Conservation (phyloP, 2,329 filamentous ascomycete genomes). For the Drechslerella dactyloides region DNA sequence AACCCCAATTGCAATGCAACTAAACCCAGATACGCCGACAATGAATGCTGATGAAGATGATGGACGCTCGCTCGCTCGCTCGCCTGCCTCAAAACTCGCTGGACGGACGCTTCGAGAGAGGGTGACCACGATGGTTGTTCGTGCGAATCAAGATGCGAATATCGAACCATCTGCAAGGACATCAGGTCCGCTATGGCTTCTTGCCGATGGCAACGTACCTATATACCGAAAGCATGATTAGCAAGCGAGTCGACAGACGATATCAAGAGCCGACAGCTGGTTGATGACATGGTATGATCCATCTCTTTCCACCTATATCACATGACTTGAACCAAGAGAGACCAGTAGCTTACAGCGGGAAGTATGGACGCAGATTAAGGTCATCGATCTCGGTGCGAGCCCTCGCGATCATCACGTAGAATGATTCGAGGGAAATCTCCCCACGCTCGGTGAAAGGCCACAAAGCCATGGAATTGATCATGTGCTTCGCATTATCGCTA, state of each 20-base stretch:
- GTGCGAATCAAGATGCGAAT: conserved; percentile 30
- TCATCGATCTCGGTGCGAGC: conserved; percentile 54
- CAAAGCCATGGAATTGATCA: conserved; percentile 59
- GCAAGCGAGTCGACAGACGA: neutral
- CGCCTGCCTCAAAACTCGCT: conserved; percentile 34
- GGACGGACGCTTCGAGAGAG: conserved; percentile 29
- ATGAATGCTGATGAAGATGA: conserved; percentile 24
- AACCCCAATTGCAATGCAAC: conserved; percentile 34
- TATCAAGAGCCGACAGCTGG: neutral
- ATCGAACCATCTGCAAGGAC: conserved; percentile 4
- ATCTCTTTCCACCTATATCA: neutral
- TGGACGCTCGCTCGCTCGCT: conserved; percentile 10
- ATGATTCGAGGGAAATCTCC: conserved; percentile 58
- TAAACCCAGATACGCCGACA: conserved; percentile 48
- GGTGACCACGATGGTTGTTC: conserved; percentile 20
- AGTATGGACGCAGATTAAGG: conserved; percentile 53
- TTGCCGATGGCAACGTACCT: conserved; percentile 48
- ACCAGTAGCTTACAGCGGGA: conserved; percentile 53
- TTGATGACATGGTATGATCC: conserved; percentile 7
- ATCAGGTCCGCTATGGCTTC: conserved; percentile 29
- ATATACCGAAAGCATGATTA: conserved; percentile 6
- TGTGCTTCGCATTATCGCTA: conserved; percentile 57
- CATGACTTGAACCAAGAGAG: neutral
- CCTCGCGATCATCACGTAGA: conserved; percentile 55
- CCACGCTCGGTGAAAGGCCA: conserved; percentile 60